Base-by-base conservation (phyloP, 768 basidiomycete species). In the Psilocybe azurescens region DNA sequence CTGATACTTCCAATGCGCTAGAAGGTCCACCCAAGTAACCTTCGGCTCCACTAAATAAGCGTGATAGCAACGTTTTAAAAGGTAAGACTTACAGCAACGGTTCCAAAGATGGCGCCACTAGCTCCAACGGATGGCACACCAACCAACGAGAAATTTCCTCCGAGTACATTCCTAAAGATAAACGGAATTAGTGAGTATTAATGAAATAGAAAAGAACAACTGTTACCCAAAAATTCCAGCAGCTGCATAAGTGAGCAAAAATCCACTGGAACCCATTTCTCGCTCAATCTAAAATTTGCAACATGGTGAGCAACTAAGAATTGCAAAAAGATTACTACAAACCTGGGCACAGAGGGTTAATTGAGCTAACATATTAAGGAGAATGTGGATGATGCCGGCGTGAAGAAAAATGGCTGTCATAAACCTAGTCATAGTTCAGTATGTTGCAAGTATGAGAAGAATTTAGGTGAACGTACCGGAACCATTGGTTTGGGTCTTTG, bases 351-450 rank as follows among this genome's bases (percentile, higher is more conserved):
- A 90, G n/a, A 91, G 77, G 0, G 85, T 86, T 59, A 91, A 73
- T 68, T 97, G 96, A 13, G 90, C 95, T 30, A 96, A 72, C 89
- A 98, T 91, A 72, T 99, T 99, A 62, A 99, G 71, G 3, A 90
- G 66, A 38, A 97, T 81, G 72, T 99, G 97, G n/a, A 99, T 81
- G 60, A 99, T 81, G n/a, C 97, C 97, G 10, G 94, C 97, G 67
- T 99, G 97, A 5, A 98, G 76, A 72, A 99, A 97, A 54, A 97
- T 91, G 8, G 95, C 85, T 1, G 89, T 88, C 67, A 95, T 89
- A 70, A 96, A 96, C 64, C 93, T 91, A 66, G 51, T 51, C 48
- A 29, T 61, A 65, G 46, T 67, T 49, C 9, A 49, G 47, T 11
- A n/a, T 50, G 3, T 13, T 14, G 11, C 9, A 29, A 55, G 41